phyloP scores from a whole-genome alignment of 768 basidiomycete species.

The Pleurotus platypus region DNA sequence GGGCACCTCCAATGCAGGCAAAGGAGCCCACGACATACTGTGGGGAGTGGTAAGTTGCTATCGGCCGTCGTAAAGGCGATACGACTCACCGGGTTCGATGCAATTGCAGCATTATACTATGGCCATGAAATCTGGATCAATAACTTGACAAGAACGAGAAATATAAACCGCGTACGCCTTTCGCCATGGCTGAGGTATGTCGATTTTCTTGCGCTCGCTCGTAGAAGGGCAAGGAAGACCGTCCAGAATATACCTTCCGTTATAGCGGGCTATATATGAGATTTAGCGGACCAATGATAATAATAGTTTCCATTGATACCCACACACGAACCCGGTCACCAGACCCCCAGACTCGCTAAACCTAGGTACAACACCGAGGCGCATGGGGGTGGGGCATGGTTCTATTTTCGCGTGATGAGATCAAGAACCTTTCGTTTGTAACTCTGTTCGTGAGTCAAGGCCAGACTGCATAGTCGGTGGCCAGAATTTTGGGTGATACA shows the following conservation, averaged over 20 bases:
- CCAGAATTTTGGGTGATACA: no score
- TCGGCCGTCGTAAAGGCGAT: neutral
- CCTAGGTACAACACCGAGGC: neutral
- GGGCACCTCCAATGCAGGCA: slow-evolving; percentile 77
- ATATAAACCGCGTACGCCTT: neutral
- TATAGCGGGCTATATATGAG: neutral
- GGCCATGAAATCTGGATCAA: neutral
- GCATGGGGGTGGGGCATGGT: slow-evolving; percentile 4
- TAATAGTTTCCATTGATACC: neutral
- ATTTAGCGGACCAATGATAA: neutral
- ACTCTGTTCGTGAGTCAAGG: no score
- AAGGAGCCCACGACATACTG: slow-evolving; percentile 78
- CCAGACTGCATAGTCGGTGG: no score
- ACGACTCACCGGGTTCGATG: slow-evolving; percentile 47
- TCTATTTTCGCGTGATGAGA: neutral
- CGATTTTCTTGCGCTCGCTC: neutral
- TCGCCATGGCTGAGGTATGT: neutral
- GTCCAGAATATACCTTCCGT: neutral
- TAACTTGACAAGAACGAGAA: neutral
- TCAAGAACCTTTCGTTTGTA: neutral
- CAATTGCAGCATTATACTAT: slow-evolving; percentile 54
- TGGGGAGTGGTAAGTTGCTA: neutral
- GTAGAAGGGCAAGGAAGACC: neutral
- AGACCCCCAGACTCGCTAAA: neutral
- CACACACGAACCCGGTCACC: slow-evolving; percentile 1